Evolutionary conservation across 108 stramenopile species (phyloP).

Genomic region (Nitzschia palea): DNA sequence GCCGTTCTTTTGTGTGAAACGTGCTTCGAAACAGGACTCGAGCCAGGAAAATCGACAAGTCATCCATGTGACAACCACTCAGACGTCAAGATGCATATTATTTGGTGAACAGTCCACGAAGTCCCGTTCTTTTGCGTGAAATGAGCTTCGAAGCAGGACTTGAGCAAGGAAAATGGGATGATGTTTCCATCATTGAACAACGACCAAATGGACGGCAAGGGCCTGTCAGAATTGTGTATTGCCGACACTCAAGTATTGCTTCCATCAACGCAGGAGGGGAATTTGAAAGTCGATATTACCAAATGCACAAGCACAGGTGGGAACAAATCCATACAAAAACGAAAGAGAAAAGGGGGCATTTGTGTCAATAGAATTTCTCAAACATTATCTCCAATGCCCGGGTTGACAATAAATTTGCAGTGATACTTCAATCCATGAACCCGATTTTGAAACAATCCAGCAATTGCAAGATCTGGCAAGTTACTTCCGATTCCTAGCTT

Average conservation of each 20-base stretch:
- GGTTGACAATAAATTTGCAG: conserved; percentile 50
- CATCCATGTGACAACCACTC: neutral
- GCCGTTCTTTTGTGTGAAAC: conserved; percentile 78
- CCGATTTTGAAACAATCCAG: conserved; percentile 43
- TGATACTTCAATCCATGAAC: conserved; percentile 7
- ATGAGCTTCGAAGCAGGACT: neutral
- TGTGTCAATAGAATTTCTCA: conserved; percentile 52
- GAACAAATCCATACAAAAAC: neutral
- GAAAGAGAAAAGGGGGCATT: conserved; percentile 28
- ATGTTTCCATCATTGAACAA: conserved; percentile 20
- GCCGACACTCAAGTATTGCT: conserved; percentile 23
- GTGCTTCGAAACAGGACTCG: conserved; percentile 77
- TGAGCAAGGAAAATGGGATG: conserved; percentile 12
- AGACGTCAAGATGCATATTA: conserved; percentile 78
- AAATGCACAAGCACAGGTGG: conserved; percentile 12
- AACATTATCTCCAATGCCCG: conserved; percentile 49
- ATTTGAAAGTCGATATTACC: conserved; percentile 37
- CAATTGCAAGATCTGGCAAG: conserved; percentile 55
- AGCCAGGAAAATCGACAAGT: neutral
- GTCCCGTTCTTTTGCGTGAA: conserved; percentile 17
- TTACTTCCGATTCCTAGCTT: conserved; percentile 48
- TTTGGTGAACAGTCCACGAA: conserved; percentile 39
- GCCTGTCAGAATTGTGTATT: conserved; percentile 9
- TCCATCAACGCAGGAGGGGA: conserved; percentile 32
- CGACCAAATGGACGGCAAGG: conserved; percentile 10